phyloP scores from a whole-genome alignment of 2,329 filamentous ascomycete species.

The Penicillium sp. region DNA sequence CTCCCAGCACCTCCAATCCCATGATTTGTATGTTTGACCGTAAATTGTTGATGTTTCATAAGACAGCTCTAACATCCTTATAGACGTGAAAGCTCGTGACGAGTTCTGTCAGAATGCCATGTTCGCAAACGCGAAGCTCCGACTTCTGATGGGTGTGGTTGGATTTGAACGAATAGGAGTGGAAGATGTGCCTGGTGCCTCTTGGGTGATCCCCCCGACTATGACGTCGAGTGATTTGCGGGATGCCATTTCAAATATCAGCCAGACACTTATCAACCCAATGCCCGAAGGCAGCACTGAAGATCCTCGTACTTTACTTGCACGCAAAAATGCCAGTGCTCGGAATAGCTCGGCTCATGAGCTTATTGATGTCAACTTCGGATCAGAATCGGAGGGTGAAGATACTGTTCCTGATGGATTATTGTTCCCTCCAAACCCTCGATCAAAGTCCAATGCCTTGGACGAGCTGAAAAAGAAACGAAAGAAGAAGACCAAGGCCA shows the following conservation, averaged over 20 bases:
- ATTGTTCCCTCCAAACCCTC: conserved; percentile 63
- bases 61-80: background rate
- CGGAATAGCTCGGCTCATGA: conserved; percentile 32
- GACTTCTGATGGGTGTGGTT: conserved; percentile 76
- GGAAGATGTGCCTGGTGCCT: conserved; percentile 72
- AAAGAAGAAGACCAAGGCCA: conserved; percentile 53
- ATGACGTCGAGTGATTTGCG: conserved; percentile 66
- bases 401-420: conserved; percentile 58
- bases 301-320: conserved; percentile 75
- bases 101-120: conserved; percentile 70
- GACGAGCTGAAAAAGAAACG: conserved; percentile 62
- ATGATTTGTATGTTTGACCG: conserved; percentile 48
- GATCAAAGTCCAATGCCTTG: conserved; percentile 53
- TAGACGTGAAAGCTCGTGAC: conserved; percentile 64
- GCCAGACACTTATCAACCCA: conserved; percentile 75
- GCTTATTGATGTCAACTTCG: conserved; percentile 59
- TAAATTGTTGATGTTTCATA: background rate
- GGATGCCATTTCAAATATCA: conserved; percentile 70
- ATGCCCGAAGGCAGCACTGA: conserved; percentile 74
- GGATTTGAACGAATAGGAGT: conserved; percentile 66
- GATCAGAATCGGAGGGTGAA: conserved; percentile 68
- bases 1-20: conserved; percentile 26
- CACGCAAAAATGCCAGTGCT: conserved; percentile 60
- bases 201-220: conserved; percentile 73
- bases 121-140: conserved; percentile 86